Percentiles rank a stretch among this genome's conserved stretches.
Conservation (phyloP, 106 monocot species). For the Apostasia ramifera region DNA sequence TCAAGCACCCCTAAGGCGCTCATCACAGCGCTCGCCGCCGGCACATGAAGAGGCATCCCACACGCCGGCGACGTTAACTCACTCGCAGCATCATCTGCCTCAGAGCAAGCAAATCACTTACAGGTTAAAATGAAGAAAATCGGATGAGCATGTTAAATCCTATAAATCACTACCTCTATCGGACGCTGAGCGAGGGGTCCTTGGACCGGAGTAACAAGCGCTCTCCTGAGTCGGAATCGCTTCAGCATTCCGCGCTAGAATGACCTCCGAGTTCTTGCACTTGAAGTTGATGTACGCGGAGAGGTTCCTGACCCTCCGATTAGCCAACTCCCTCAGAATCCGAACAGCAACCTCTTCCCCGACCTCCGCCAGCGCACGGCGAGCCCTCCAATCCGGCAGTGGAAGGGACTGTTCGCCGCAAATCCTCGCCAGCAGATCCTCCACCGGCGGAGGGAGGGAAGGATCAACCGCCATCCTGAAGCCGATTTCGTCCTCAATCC, state of each 20-base stretch:
- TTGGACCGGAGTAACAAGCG: background rate
- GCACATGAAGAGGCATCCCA: background rate
- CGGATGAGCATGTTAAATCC: background rate
- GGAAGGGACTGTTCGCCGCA: conserved; percentile 16
- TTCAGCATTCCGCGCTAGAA: conserved; percentile 6
- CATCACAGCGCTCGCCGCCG: conserved; percentile 12
- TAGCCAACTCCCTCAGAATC: conserved; percentile 14
- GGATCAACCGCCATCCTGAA: background rate
- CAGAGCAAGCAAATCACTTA: background rate
- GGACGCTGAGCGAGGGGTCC: background rate
- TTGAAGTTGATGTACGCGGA: conserved; percentile 15
- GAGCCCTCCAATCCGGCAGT: conserved; percentile 24
- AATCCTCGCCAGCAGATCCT: conserved; percentile 20
- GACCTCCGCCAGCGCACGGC: conserved; percentile 14
- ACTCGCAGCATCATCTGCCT: background rate
- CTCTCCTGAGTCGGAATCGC: conserved; percentile 7
- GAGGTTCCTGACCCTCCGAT: background rate
- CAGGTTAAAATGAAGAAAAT: background rate
- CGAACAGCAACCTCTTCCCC: conserved; percentile 18
- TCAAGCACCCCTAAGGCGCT: conserved; percentile 36
- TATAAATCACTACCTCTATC: background rate
- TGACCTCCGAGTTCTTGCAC: conserved; percentile 9
- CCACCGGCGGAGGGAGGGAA: conserved; percentile 20
- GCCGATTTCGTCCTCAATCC: too few species aligned
- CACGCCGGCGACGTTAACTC: background rate